Evolutionary conservation across 352 stramenopile species (phyloP), one percentile per base, ranked within the genome.

Genomic region (Globisporangium megalacanthum): DNA sequence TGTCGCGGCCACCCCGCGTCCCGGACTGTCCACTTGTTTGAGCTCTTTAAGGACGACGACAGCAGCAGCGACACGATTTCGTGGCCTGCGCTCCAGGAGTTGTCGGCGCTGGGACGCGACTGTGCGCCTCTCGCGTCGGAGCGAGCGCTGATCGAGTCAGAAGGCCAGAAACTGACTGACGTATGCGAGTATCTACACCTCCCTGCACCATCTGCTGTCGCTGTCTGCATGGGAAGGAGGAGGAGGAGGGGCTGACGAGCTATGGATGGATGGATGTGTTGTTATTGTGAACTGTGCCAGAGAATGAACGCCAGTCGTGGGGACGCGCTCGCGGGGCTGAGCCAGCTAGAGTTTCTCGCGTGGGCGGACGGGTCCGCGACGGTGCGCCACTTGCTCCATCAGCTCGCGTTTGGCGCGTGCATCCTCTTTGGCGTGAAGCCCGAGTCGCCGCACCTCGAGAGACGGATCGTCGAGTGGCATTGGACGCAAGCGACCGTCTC

Each of bases 391-490:
- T 58, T 91, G 49, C 70, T 92, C 15, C 61, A 91, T 61, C 77
- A 86, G 56, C 70, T 94, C 54, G 73, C 81, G 33, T 92, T 91
- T 68, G 74, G 69, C 52, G 77, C 77, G 6, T 94, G 78, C 33
- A 77, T 89, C 41, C 55, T 90, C 15, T 90, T 94, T 62, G 79
- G 76, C 7, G 69, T 94, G 47, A 92, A 89, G 47, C 85, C 85
- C 0, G 72, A 89, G 36, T 79, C 80, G 1, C 69, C 70, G 3
- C 67, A 72, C 10, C 55, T 92, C 15, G 85, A 95, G 61, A 78
- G 84, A 15, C 69, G 69, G 14, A 93, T 92, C 55, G 72, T 89
- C 13, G 74, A 83, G 33, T 88, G 75, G 73, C 76, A 91, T 41
- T 95, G 85, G 85, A 64, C 65, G 1, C 71, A 88, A 57, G 66